These are phyloP conservation scores for Pyrus betulifolia DNA, from an alignment of 306 rosid species.

Conservation along the genomic window DNA sequence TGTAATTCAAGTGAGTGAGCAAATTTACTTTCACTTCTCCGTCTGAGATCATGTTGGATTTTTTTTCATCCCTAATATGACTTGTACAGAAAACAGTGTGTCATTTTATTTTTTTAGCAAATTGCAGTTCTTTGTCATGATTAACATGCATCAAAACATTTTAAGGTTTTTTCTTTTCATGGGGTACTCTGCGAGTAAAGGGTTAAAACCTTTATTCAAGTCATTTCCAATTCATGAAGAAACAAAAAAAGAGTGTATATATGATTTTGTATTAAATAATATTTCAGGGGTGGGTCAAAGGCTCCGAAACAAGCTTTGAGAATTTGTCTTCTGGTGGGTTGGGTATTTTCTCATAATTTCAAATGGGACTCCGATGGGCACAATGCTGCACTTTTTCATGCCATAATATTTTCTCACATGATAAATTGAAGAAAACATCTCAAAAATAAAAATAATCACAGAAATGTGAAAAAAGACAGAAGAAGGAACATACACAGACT, in stretches of 20 bases:
- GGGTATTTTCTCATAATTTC: neutral
- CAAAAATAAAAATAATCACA: neutral
- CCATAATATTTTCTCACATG: neutral
- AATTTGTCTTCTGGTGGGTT: neutral
- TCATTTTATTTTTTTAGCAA: neutral
- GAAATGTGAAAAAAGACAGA: neutral
- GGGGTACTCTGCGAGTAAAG: neutral
- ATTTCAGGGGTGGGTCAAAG: neutral
- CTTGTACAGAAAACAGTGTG: neutral
- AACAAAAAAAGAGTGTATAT: neutral
- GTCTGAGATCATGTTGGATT: no score
- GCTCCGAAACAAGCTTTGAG: neutral
- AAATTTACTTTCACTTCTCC: neutral
- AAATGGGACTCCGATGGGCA: neutral
- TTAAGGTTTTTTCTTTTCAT: neutral
- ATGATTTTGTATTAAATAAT: neutral
- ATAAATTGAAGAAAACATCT: neutral
- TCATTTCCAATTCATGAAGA: neutral
- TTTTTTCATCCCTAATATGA: neutral
- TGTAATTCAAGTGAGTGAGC: neutral
- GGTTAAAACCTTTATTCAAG: neutral
- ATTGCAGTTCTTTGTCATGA: neutral
- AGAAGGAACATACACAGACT: neutral
- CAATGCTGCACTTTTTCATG: neutral
- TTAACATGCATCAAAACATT: neutral